phyloP scores from a whole-genome alignment of 2,329 filamentous ascomycete genomes.

The Cladophialophora chaetospira region DNA sequence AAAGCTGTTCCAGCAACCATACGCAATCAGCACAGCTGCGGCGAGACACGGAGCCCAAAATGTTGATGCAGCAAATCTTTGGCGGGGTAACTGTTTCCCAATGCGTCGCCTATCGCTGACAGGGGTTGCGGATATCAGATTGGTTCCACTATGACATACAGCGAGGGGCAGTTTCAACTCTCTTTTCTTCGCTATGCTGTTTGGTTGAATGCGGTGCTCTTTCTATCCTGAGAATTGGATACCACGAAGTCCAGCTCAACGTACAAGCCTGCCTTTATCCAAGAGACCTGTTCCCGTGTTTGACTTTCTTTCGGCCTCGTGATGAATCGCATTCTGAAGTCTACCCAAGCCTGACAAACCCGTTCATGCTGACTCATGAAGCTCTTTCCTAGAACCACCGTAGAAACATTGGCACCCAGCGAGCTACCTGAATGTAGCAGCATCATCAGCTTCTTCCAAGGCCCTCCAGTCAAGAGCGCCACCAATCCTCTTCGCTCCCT shows the following conservation, averaged over 20 bases:
- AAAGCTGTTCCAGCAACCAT: neutral
- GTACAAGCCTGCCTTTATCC: neutral
- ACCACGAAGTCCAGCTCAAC: neutral
- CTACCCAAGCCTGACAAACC: slow-evolving; percentile 4
- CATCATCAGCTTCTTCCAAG: neutral
- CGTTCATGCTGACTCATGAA: slow-evolving; percentile 4
- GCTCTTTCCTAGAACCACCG: neutral
- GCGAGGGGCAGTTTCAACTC: neutral
- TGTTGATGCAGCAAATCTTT: slow-evolving; percentile 14
- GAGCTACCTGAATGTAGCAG: too few species aligned
- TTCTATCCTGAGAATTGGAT: neutral
- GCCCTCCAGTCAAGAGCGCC: neutral
- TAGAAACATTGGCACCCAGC: too few species aligned
- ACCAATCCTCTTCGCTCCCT: too few species aligned
- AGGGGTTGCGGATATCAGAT: neutral
- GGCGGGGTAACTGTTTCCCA: slow-evolving; percentile 15
- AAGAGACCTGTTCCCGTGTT: neutral
- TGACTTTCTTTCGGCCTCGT: neutral
- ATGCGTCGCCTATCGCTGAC: neutral
- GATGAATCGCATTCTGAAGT: neutral
- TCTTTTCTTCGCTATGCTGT: too few species aligned
- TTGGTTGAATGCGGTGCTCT: too few species aligned
- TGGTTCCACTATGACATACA: neutral
- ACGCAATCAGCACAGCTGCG: slow-evolving; percentile 1
- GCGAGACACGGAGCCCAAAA: slow-evolving; percentile 19